phyloP scores from a whole-genome alignment of 805 yeast species.

The Ogataea siamensis region DNA sequence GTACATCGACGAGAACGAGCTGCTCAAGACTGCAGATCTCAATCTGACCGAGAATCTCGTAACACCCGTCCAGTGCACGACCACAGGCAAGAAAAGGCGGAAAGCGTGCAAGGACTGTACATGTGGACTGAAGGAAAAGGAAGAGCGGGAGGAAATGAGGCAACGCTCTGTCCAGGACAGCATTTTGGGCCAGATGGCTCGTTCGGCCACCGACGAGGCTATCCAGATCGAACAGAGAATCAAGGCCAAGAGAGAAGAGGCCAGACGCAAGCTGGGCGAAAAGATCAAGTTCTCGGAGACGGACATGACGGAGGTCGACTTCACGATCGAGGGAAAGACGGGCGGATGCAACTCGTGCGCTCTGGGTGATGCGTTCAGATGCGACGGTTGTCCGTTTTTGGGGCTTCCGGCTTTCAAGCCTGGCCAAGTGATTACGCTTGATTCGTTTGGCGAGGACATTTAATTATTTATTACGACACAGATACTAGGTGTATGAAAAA shows the following conservation, averaged over 20 bases:
- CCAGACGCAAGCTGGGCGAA: constrained; percentile 17
- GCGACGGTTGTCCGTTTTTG: constrained; percentile 96
- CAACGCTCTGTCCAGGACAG: constrained; percentile 45
- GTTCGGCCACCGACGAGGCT: constrained; percentile 52
- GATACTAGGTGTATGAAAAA: neutral
- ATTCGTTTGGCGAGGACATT: constrained; percentile 73
- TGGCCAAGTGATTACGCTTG: constrained; percentile 83
- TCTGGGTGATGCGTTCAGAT: constrained; percentile 95
- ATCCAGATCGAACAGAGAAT: constrained; percentile 51
- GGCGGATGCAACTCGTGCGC: constrained; percentile 98
- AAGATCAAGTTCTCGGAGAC: constrained; percentile 45
- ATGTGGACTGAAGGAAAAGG: constrained; percentile 90
- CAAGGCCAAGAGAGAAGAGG: constrained; percentile 29
- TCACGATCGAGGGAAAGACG: constrained; percentile 93
- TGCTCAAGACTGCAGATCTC: constrained; percentile 36
- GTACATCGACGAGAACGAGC: constrained; percentile 57
- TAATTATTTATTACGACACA: constrained; percentile 27
- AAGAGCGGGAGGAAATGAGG: constrained; percentile 57
- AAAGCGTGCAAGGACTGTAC: constrained; percentile 98
- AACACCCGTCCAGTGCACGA: constrained; percentile 54
- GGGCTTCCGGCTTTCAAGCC: constrained; percentile 99
- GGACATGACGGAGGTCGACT: constrained; percentile 88
- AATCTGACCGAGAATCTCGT: constrained; percentile 37
- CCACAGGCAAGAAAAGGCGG: constrained; percentile 61
- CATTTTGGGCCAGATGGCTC: constrained; percentile 46